Conservation (phyloP, 1,139 yeast genomes). For the Geotrichum candidum region DNA sequence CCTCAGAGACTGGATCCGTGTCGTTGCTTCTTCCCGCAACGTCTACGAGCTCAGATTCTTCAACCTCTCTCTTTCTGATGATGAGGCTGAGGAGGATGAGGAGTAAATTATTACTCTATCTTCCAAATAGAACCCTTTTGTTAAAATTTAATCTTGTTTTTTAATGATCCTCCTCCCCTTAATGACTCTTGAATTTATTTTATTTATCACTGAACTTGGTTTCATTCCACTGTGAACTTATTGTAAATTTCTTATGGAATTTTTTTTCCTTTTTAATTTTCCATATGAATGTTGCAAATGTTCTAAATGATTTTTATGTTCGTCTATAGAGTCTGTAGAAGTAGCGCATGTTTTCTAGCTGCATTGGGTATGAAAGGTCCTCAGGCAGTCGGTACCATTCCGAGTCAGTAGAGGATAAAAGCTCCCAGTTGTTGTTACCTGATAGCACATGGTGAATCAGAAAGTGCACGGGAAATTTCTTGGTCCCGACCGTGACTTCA, state of each 20-base stretch:
- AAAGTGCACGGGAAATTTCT: slow-evolving; percentile 76
- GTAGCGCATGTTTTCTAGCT: slow-evolving; percentile 81
- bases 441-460: slow-evolving; percentile 62
- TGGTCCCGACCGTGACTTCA: slow-evolving; percentile 67
- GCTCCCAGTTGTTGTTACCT: slow-evolving; percentile 54
- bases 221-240: background rate
- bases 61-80: slow-evolving; percentile 98
- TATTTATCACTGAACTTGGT: background rate
- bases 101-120: slow-evolving; percentile 11
- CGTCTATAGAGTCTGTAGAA: slow-evolving; percentile 69
- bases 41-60: slow-evolving; percentile 98
- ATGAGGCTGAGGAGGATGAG: slow-evolving; percentile 62
- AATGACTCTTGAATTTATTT: background rate
- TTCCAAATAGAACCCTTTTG: background rate
- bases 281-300: background rate
- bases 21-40: slow-evolving; percentile 93
- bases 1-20: slow-evolving; percentile 98
- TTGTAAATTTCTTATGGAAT: background rate
- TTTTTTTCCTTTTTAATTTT: background rate
- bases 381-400: slow-evolving; percentile 70
- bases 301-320: slow-evolving; percentile 14
- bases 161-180: background rate
- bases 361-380: slow-evolving; percentile 58
- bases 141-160: background rate
- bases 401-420: slow-evolving; percentile 61